Evolutionary conservation across 2,329 filamentous ascomycete genomes (phyloP).

Genomic region (Eutypella sp.): DNA sequence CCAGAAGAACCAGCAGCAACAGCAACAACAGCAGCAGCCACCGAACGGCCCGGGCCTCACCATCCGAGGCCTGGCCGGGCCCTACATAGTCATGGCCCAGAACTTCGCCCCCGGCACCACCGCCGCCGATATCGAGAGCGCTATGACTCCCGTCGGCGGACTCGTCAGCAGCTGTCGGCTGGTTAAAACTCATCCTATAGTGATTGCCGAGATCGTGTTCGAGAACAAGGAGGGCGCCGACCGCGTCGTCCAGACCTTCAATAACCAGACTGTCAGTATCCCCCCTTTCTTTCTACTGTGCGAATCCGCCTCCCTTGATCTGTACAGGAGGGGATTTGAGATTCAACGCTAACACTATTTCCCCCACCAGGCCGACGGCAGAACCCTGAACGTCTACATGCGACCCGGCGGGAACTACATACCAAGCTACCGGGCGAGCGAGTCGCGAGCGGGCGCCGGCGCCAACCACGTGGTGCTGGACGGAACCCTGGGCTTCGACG

Average conservation of each 20-base stretch:
- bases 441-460: conserved; percentile 22
- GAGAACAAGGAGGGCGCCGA: conserved; percentile 68
- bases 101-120: conserved; percentile 82
- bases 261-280: conserved; percentile 66
- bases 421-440: conserved; percentile 26
- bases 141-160: conserved; percentile 71
- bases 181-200: conserved; percentile 61
- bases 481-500: conserved; percentile 49
- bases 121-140: conserved; percentile 76
- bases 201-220: conserved; percentile 75
- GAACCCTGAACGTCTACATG: conserved; percentile 67
- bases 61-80: conserved; percentile 69
- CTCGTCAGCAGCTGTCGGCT: conserved; percentile 63
- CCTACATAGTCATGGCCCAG: conserved; percentile 68
- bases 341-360: not conserved
- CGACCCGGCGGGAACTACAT: conserved; percentile 45
- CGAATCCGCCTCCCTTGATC: not conserved
- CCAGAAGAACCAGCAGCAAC: too few relatives aligned
- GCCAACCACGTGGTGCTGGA: conserved; percentile 43
- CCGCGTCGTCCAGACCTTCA: conserved; percentile 68
- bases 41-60: conserved; percentile 47
- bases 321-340: not conserved
- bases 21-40: too few relatives aligned
- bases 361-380: conserved; percentile 60
- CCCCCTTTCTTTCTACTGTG: not conserved